These are phyloP conservation scores for Neofusicoccum parvum DNA, from an alignment of 2,329 filamentous ascomycete species.

Conservation along the genomic window DNA sequence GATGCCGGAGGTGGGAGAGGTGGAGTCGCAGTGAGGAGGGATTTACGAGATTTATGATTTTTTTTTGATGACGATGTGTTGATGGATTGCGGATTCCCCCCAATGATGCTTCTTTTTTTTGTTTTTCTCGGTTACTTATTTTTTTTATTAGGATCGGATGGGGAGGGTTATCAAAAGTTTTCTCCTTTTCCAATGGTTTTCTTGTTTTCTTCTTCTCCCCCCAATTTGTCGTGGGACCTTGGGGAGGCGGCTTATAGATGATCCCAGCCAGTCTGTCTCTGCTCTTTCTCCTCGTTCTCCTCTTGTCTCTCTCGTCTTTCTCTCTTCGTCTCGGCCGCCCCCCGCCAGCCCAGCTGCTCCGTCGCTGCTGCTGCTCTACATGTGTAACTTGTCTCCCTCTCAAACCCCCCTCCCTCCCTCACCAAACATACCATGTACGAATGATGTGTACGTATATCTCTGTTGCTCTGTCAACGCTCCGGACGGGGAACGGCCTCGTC, in stretches of 20 bases:
- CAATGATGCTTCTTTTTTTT: too few relatives aligned
- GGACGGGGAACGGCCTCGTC: too few relatives aligned
- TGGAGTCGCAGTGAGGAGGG: not conserved
- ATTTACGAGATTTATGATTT: not conserved
- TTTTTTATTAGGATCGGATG: too few relatives aligned
- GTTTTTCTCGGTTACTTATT: too few relatives aligned
- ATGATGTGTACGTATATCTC: slow-evolving; percentile 9
- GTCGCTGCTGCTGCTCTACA: not conserved
- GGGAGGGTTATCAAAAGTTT: not conserved
- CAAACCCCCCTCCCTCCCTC: too few relatives aligned
- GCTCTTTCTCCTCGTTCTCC: too few relatives aligned
- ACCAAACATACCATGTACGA: not conserved
- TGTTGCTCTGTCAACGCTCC: too few relatives aligned
- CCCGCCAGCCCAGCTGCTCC: too few relatives aligned
- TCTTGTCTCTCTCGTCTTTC: not conserved
- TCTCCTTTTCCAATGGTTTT: not conserved
- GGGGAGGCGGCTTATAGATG: not conserved
- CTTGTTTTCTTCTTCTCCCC: not conserved
- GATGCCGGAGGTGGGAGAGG: slow-evolving; percentile 53
- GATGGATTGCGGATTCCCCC: too few relatives aligned
- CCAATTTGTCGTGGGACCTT: too few relatives aligned
- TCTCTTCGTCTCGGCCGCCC: not conserved
- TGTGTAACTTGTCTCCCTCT: not conserved
- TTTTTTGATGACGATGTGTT: not conserved
- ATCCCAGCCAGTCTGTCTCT: not conserved